A percentile compares a stretch with the other conserved stretches of the same genome.
These are phyloP conservation scores for Cordyceps tenuipes DNA, from an alignment of 2,329 filamentous ascomycete species.

Conservation along the genomic window DNA sequence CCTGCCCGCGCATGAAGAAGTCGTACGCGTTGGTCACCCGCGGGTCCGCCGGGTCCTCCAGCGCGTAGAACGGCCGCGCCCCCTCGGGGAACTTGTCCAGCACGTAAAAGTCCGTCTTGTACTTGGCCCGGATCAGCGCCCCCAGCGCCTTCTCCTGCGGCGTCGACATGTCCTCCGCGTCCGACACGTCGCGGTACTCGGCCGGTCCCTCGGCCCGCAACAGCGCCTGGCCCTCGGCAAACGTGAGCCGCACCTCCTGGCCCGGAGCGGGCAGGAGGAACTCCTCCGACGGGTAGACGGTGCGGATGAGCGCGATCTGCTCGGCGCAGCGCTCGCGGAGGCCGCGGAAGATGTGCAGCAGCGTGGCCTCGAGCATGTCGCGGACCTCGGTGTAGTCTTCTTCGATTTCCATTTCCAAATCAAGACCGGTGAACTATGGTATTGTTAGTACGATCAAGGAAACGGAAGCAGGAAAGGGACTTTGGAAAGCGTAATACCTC, in stretches of 20 bases:
- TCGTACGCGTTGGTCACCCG: constrained; percentile 63
- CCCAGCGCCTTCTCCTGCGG: constrained; percentile 86
- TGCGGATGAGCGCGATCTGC: constrained; percentile 64
- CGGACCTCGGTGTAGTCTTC: constrained; percentile 70
- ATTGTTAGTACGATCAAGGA: background rate
- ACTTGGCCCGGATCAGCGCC: constrained; percentile 76
- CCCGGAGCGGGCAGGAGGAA: constrained; percentile 68
- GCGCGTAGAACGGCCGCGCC: constrained; percentile 87
- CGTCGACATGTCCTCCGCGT: constrained; percentile 73
- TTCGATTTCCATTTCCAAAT: constrained; percentile 85
- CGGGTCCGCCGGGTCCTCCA: constrained; percentile 61
- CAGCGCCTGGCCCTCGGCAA: constrained; percentile 69
- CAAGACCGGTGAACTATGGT: constrained; percentile 66
- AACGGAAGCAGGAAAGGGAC: too few species aligned
- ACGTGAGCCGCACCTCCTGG: constrained; percentile 68
- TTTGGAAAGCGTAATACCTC: constrained; percentile 39
- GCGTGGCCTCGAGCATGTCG: constrained; percentile 61
- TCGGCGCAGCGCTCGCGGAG: constrained; percentile 55
- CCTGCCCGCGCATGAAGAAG: constrained; percentile 87
- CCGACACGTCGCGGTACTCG: constrained; percentile 58
- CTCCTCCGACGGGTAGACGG: constrained; percentile 67
- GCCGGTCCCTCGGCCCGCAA: constrained; percentile 64
- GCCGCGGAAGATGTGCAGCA: constrained; percentile 73
- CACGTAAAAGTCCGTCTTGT: constrained; percentile 91
- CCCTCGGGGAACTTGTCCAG: constrained; percentile 91